phyloP scores from a whole-genome alignment of 352 stramenopile genomes.

The Globisporangium iwayamae region DNA sequence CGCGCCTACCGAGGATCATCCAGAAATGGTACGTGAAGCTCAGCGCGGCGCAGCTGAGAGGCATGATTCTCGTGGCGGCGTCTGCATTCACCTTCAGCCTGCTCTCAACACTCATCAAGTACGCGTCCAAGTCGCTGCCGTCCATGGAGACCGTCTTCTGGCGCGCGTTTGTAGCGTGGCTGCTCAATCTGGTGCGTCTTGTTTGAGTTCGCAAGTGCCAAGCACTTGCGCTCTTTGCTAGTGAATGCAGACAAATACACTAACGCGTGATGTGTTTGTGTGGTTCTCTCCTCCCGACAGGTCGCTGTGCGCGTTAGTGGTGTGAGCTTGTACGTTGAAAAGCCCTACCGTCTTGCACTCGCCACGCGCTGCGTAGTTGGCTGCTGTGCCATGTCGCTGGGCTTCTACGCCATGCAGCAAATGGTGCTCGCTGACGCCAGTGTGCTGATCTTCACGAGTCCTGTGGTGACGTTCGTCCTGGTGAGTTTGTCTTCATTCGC shows the following conservation, averaged over 20 bases:
- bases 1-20: background rate
- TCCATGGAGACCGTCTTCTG: conserved; percentile 69
- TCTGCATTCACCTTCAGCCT: conserved; percentile 61
- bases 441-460: conserved; percentile 62
- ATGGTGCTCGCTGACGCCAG: conserved; percentile 62
- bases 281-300: conserved; percentile 16
- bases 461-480: conserved; percentile 57
- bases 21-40: conserved; percentile 15
- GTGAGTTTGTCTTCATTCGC: conserved; percentile 18
- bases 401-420: conserved; percentile 53
- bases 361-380: conserved; percentile 35
- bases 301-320: conserved; percentile 30
- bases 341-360: conserved; percentile 33
- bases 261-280: background rate
- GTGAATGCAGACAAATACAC: too few species aligned
- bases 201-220: too few species aligned
- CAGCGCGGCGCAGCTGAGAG: conserved; percentile 16
- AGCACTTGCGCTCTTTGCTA: too few species aligned
- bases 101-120: conserved; percentile 59
- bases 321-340: conserved; percentile 30
- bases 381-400: conserved; percentile 41
- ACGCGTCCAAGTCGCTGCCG: conserved; percentile 40
- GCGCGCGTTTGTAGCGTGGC: conserved; percentile 47
- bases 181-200: conserved; percentile 44
- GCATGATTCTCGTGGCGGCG: conserved; percentile 38